Base-by-base conservation (phyloP, 805 yeast genomes). In the Jamesozyma jinghongensis region DNA sequence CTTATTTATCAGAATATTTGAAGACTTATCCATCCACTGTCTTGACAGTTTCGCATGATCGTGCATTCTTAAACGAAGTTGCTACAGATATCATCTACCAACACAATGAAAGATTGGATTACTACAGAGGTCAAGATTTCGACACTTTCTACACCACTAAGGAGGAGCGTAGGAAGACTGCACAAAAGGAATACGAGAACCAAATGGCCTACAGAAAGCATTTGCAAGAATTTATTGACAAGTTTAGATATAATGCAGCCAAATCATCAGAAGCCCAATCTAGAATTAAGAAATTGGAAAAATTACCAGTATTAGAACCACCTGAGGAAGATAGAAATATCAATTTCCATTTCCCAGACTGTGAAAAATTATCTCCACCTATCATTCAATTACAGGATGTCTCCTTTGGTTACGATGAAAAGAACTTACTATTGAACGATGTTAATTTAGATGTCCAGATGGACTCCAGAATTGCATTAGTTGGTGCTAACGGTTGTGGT, bases 401-500 rank as follows among this genome's bases (percentile, higher is more conserved):
- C 42, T 68, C 85, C 0, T 92, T 92, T 57, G 95, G 95, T 35
- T 92, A 92, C 62, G 64, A 67, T 36, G 79, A 82, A 5, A 67
- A 69, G 3, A 78, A 77, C 41, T 66, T 85, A 25, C 63, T 88
- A 43, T 66, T 90, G 48, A 71, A 73, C 25, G 69, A 85, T 51
- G 97, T 88, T 32, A 95, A 88, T 50, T 63, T 92, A 46, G 94
- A 86, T 50, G 85, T 92, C 40, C 95, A 85, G 63, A 71, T 90
- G 85, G 85, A 88, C 54, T 87, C 97, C 1, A 75, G 99, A 62
- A 84, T 92, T 53, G 98, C 97, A 0, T 71, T 92, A 45, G 95
- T 92, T 44, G 99, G 99, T 74, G 97, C 97, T 45, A 92, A 92
- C 61, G 99, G 99, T 69, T 85, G 96, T 59, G 99, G 99, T 83